Evolutionary conservation across 2,329 filamentous ascomycete genomes (phyloP).

Genomic region (Cladosporium cucumerinum): DNA sequence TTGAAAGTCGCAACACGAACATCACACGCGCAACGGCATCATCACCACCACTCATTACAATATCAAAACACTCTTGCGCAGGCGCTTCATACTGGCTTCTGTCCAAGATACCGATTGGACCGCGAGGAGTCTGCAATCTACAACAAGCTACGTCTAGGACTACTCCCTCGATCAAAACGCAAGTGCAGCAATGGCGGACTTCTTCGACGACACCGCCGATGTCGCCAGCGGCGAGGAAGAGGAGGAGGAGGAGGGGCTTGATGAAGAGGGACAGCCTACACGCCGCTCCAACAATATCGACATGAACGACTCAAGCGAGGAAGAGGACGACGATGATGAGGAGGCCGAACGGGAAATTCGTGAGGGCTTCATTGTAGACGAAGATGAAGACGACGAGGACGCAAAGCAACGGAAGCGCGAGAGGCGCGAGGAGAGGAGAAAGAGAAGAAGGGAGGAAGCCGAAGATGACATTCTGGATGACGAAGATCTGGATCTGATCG

Average conservation of each 20-base stretch:
- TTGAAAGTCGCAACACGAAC: conserved; percentile 7
- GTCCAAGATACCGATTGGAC: background rate
- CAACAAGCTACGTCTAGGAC: background rate
- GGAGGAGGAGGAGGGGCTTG: conserved; percentile 81
- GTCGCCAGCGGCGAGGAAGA: conserved; percentile 73
- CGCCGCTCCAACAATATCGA: conserved; percentile 40
- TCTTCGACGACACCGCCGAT: conserved; percentile 77
- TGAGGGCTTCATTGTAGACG: conserved; percentile 94
- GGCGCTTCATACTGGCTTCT: background rate
- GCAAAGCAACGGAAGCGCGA: conserved; percentile 61
- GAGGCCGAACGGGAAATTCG: conserved; percentile 74
- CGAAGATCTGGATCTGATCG: conserved; percentile 93
- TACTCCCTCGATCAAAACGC: background rate
- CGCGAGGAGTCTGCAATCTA: background rate
- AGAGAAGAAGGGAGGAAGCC: conserved; percentile 71
- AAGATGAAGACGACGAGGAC: conserved; percentile 72
- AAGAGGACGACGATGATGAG: conserved; percentile 82
- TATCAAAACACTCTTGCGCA: background rate
- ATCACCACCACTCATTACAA: background rate
- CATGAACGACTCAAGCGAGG: conserved; percentile 82
- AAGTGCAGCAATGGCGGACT: conserved; percentile 10
- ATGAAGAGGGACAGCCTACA: conserved; percentile 56
- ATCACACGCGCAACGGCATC: conserved; percentile 2
- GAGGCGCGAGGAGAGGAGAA: conserved; percentile 64
- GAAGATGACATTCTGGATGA: conserved; percentile 86